Evolutionary conservation across 2,329 filamentous ascomycete genomes (phyloP).

Genomic region (Aspergillus novoparasiticus): DNA sequence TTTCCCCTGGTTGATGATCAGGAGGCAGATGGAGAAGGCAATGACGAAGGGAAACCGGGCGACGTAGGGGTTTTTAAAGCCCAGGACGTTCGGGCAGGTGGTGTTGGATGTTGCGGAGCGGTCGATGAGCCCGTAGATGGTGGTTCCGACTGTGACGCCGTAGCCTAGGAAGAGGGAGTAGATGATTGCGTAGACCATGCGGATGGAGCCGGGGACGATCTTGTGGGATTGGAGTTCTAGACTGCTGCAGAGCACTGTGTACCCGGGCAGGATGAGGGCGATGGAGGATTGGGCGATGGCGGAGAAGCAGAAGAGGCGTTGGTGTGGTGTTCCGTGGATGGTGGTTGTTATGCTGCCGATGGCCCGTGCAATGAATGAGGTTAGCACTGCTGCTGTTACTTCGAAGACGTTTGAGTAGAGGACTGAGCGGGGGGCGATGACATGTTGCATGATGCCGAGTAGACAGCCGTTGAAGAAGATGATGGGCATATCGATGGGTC

Average conservation of each 20-base stretch:
- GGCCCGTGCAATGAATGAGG: conserved; percentile 69
- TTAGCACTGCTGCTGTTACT: conserved; percentile 64
- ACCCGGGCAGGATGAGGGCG: conserved; percentile 72
- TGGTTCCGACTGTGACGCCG: conserved; percentile 68
- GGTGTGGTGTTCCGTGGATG: conserved; percentile 25
- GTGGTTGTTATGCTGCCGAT: conserved; percentile 65
- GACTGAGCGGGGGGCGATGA: conserved; percentile 72
- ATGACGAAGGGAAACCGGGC: conserved; percentile 74
- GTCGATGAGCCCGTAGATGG: conserved; percentile 66
- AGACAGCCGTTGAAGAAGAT: conserved; percentile 75
- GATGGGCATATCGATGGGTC: conserved; percentile 76
- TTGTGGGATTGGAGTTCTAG: conserved; percentile 71
- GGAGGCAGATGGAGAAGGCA: conserved; percentile 71
- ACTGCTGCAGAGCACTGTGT: conserved; percentile 61
- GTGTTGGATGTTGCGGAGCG: conserved; percentile 53
- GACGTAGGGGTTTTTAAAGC: conserved; percentile 44
- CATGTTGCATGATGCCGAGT: conserved; percentile 73
- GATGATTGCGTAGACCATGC: conserved; percentile 74
- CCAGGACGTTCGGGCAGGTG: conserved; percentile 52
- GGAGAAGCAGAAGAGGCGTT: conserved; percentile 68
- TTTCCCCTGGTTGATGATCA: conserved; percentile 80
- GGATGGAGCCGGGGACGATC: conserved; percentile 70
- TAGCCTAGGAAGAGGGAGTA: conserved; percentile 74
- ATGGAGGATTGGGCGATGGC: conserved; percentile 73
- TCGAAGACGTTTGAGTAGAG: conserved; percentile 67